Percentiles rank a stretch among this genome's conserved stretches.
These are phyloP conservation scores for Penicillium odoratum DNA, from an alignment of 495 filamentous ascomycete genomes.

Conservation along the genomic window DNA sequence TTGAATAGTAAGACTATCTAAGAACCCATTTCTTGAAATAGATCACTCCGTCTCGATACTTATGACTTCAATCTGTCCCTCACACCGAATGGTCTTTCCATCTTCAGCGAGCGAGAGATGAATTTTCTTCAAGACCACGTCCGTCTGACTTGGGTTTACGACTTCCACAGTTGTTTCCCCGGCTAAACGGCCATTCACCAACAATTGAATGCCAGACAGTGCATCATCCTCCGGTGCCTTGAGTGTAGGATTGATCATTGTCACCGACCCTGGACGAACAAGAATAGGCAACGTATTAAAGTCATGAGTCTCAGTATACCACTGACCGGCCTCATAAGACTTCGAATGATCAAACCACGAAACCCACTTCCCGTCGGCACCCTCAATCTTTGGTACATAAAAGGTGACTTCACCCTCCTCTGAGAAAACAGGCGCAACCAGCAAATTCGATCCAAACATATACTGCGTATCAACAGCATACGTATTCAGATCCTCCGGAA, in stretches of 20 bases:
- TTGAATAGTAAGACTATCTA: not conserved
- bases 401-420: slow-evolving; percentile 60
- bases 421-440: slow-evolving; percentile 62
- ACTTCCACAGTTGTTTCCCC: slow-evolving; percentile 31
- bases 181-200: slow-evolving; percentile 37
- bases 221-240: slow-evolving; percentile 38
- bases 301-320: slow-evolving; percentile 46
- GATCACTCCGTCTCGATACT: not conserved
- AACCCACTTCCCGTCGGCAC: slow-evolving; percentile 44
- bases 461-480: slow-evolving; percentile 68
- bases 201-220: slow-evolving; percentile 36
- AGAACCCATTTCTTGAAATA: not conserved
- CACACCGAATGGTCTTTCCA: slow-evolving; percentile 15
- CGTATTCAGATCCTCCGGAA: slow-evolving; percentile 60
- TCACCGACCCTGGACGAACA: slow-evolving; percentile 40
- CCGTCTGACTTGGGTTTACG: slow-evolving; percentile 36
- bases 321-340: slow-evolving; percentile 38
- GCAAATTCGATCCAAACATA: slow-evolving; percentile 59
- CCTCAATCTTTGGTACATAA: slow-evolving; percentile 54
- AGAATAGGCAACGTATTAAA: slow-evolving; percentile 44
- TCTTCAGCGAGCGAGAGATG: slow-evolving; percentile 16
- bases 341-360: slow-evolving; percentile 46
- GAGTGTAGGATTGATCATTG: slow-evolving; percentile 33
- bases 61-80: slow-evolving; percentile 25
- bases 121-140: slow-evolving; percentile 32